Base-by-base conservation (phyloP, 441 rosid genomes). In the Viola pubescens region DNA sequence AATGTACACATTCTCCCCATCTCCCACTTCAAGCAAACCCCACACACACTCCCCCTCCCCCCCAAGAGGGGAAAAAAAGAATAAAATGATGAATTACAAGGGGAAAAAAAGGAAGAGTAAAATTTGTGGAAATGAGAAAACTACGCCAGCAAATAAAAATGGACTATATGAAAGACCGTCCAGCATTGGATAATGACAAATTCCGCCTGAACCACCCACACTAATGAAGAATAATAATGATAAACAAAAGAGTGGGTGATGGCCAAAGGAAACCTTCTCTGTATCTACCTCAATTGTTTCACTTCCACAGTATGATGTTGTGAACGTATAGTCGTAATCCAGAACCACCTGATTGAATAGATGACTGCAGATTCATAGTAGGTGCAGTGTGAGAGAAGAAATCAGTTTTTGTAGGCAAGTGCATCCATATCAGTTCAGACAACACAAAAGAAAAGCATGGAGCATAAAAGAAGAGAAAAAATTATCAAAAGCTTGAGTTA, bases 271-370 rank as follows among this genome's bases (percentile, higher is more conserved):
- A 72, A 84, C 90, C 90, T 65, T 63, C 52, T 73, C 72, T 7
- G 59, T 39, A 46, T 76, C 78, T 56, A 70, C 68, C 73, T 80
- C 88, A 62, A 74, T 63, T 37, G 68, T 73, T 75, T 79, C 95
- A 56, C 94, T 90, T 65, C 97, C 98, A 75, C 75, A 62, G 67
- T 89, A 89, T 7, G 97, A 95, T 16, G 97, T 84, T 14, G 97
- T 94, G 74, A 86, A 94, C 38, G 98, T 94, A 67, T 94, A 94
- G 70, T 94, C 98, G 79, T 89, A 94, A 78, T 94, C 96, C 56
- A 94, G 79, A 73, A 94, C 86, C 79, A 94, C 95, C 80, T 88
- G 87, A 72, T 94, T 77, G 45, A 75, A 86, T 45, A 95, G 97
- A 72, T 89, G 87, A 86, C 97, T 89, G 87, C 80, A 78, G 71